Conservation (phyloP, 371 early-diverging fungal genomes). For the Syncephalastrum monosporum region DNA sequence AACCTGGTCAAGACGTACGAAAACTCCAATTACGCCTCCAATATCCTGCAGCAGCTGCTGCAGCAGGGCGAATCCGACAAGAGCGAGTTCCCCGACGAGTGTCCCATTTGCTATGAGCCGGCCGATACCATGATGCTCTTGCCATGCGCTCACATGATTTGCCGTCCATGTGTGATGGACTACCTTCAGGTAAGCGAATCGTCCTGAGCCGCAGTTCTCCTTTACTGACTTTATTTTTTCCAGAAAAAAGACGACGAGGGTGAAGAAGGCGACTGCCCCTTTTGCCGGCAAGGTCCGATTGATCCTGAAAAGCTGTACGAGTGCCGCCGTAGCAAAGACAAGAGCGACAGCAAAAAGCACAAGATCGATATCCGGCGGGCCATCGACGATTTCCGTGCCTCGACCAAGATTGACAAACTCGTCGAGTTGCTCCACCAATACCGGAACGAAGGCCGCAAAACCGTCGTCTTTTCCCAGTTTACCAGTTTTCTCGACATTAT, state of each 20-base stretch:
- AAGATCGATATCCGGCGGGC: conserved; percentile 38
- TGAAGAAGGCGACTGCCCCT: conserved; percentile 58
- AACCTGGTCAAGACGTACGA: conserved; percentile 45
- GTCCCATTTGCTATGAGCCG: conserved; percentile 39
- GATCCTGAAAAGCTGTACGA: conserved; percentile 53
- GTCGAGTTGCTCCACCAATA: conserved; percentile 45
- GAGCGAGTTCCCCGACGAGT: conserved; percentile 21
- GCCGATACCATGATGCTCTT: conserved; percentile 52
- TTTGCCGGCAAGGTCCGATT: conserved; percentile 56
- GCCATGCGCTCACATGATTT: conserved; percentile 69
- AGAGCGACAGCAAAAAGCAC: conserved; percentile 5
- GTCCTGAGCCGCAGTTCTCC: neutral
- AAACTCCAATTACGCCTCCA: conserved; percentile 19
- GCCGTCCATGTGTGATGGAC: conserved; percentile 59
- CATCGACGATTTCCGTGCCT: conserved; percentile 52
- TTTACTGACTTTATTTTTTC: neutral
- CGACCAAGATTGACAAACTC: conserved; percentile 67
- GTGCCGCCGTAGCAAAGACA: neutral
- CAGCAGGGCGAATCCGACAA: conserved; percentile 2
- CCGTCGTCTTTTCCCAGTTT: conserved; percentile 89
- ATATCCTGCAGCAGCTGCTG: conserved; percentile 12
- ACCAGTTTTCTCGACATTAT: conserved; percentile 73
- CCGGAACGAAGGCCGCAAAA: conserved; percentile 33
- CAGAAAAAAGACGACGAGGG: conserved; percentile 56
- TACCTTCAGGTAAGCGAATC: conserved; percentile 48